phyloP scores from a whole-genome alignment of 2,329 filamentous ascomycete genomes.

The Fusarium graminum region DNA sequence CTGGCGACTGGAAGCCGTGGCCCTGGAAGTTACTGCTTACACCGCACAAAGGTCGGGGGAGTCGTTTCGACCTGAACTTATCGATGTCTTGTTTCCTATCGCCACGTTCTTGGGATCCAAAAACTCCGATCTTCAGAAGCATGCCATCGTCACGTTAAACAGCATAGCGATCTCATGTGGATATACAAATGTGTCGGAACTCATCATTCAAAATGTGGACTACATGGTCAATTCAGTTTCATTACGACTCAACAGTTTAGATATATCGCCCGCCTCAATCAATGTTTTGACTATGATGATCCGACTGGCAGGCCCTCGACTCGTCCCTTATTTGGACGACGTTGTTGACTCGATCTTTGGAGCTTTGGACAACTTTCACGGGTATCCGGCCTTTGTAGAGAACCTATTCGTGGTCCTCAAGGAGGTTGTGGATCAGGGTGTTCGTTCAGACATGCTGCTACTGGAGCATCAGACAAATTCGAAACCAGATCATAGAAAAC shows the following conservation, averaged over 20 bases:
- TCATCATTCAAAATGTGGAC: slow-evolving; percentile 92
- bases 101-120: slow-evolving; percentile 86
- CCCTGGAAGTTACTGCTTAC: slow-evolving; percentile 83
- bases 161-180: slow-evolving; percentile 80
- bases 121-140: slow-evolving; percentile 75
- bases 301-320: slow-evolving; percentile 80
- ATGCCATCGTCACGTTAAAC: slow-evolving; percentile 87
- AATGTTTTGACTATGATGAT: slow-evolving; percentile 97
- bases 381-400: slow-evolving; percentile 88
- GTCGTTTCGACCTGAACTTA: slow-evolving; percentile 84
- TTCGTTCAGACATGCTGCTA: slow-evolving; percentile 67
- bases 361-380: slow-evolving; percentile 94
- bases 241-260: slow-evolving; percentile 88
- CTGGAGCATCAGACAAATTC: slow-evolving; percentile 57
- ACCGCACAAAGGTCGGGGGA: slow-evolving; percentile 75
- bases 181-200: slow-evolving; percentile 78
- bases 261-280: slow-evolving; percentile 90
- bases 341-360: slow-evolving; percentile 91
- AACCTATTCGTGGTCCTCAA: slow-evolving; percentile 85
- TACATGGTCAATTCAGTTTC: slow-evolving; percentile 96
- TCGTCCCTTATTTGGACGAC: slow-evolving; percentile 93
- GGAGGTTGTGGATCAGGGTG: slow-evolving; percentile 86
- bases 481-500: slow-evolving; percentile 60
- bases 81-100: slow-evolving; percentile 93
- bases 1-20: slow-evolving; percentile 82